Base-by-base conservation (phyloP, 108 stramenopile genomes). In the Pseudonitzschia pungens region DNA sequence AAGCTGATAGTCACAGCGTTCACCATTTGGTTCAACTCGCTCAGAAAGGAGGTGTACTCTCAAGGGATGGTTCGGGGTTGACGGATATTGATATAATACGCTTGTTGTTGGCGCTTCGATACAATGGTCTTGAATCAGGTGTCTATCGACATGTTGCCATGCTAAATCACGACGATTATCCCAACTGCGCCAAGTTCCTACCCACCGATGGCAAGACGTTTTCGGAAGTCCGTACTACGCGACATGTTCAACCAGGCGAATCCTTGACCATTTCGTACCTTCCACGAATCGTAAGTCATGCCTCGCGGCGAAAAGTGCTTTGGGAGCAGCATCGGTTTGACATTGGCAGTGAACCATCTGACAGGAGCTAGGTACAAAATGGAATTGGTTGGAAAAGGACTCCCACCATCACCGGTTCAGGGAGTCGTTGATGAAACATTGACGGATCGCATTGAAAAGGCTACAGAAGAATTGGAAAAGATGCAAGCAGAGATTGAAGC, bases 271-370 rank as follows among this genome's bases (percentile, higher is more conserved):
- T 94, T 51, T 86, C 86, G 14, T 94, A 94, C 62, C 54, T 91
- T 1, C 89, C 92, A 32, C 65, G 84, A 16, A 77, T 88, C 54
- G 72, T 88, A 56, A 83, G 84, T 10, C 90, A 91, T 77, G 87
- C 92, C 3, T 81, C 84, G 0, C 52, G 90, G 33, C 77, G 92
- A 63, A 57, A 56, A 29, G 68, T 87, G 71, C 75, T 94, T 12
- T 91, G 84, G 86, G 88, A 94, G 27, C 92, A 94, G 62, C 92
- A 91, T 80, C 78, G 87, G 1, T 94, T 94, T 71, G 92, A 94
- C 67, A 91, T 94, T 78, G 88, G 90, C 14, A n/a, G 86, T 57
- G 8, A 69, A 79, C 24, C 75, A 75, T 14, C 55, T 71, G 48
- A 75, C 72, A 60, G 69, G 43, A 16, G 66, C 15, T 3, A 41